A percentile compares a stretch with the other conserved stretches of the same genome.
phyloP scores from a whole-genome alignment of 805 yeast genomes.

The Barnettozyma sucrosica region DNA sequence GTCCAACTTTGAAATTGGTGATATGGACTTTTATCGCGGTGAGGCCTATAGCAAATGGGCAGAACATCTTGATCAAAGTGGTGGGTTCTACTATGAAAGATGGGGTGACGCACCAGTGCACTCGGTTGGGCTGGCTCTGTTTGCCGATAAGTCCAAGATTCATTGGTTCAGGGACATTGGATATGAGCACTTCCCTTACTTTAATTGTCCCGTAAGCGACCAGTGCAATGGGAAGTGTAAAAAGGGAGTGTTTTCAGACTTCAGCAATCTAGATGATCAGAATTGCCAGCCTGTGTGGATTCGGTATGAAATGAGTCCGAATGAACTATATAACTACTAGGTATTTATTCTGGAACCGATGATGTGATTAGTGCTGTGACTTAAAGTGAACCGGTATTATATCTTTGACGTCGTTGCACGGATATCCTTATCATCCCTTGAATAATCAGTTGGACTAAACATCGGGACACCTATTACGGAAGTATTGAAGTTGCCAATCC shows the following conservation, averaged over 20 bases:
- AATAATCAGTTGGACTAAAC: too few relatives aligned
- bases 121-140: constrained; percentile 64
- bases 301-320: constrained; percentile 33
- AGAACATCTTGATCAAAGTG: constrained; percentile 55
- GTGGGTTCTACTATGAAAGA: constrained; percentile 84
- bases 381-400: too few relatives aligned
- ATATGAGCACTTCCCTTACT: constrained; percentile 68
- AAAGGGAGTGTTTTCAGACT: constrained; percentile 49
- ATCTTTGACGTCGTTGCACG: too few relatives aligned
- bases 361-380: too few relatives aligned
- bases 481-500: too few relatives aligned
- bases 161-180: constrained; percentile 91
- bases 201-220: constrained; percentile 63
- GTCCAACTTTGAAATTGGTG: constrained; percentile 84
- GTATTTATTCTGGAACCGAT: neutral
- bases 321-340: constrained; percentile 24
- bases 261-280: constrained; percentile 50
- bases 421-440: too few relatives aligned
- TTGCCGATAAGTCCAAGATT: constrained; percentile 59
- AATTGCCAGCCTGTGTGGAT: constrained; percentile 77
- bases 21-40: constrained; percentile 72
- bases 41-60: constrained; percentile 65
- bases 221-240: constrained; percentile 43
- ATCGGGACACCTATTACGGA: too few relatives aligned
- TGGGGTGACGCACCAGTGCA: constrained; percentile 97